Evolutionary conservation across 2,329 filamentous ascomycete species (phyloP), one percentile per base, ranked within the genome.

Genomic region (Exophiala mesophila): DNA sequence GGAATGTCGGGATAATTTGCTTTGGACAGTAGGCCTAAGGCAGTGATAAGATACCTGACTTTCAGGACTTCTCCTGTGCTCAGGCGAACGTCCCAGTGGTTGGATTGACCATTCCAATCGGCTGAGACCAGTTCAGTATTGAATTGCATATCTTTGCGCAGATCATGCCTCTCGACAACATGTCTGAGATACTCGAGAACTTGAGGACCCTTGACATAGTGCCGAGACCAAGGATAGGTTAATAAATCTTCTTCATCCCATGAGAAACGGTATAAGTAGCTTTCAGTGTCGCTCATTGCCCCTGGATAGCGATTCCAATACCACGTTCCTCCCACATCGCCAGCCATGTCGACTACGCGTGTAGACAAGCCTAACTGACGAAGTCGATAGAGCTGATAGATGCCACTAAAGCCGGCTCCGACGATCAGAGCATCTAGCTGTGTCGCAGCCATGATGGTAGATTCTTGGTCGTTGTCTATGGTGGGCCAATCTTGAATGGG

Each of bases 1-100:
- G 70, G 69, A 68, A 74, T 80, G 39, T 76, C 68, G 0, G 80
- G 79, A 26, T 77, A 72, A 49, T 82, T 72, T n/a, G 76, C 65
- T 54, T 76, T 78, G 1, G 78, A 73, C 1, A 78, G 70, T 20
- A 70, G 69, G 0, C 74, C 74, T 2, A 66, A 67, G 5, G 65
- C 66, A 3, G 66, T 58, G 15, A 77, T 50, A 2, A 76, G 59
- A 46, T 64, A 74, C 9, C 59, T 64, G 7, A 51, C 41, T 8
- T 36, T 52, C 31, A 59, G 58, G 4, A 30, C 41, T 2, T 45
- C 39, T 3, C 57, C 57, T 12, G 46, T 51, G 17, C 52, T 52
- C 12, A 58, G 57, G 12, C 50, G 54, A 23, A 66, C 41, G 1
- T 40, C 15, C 47, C 10, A 46, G 35, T 26, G 10, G n/a, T 44